phyloP scores from a whole-genome alignment of 164 flowering plant genomes.

The Malania oleifera region DNA sequence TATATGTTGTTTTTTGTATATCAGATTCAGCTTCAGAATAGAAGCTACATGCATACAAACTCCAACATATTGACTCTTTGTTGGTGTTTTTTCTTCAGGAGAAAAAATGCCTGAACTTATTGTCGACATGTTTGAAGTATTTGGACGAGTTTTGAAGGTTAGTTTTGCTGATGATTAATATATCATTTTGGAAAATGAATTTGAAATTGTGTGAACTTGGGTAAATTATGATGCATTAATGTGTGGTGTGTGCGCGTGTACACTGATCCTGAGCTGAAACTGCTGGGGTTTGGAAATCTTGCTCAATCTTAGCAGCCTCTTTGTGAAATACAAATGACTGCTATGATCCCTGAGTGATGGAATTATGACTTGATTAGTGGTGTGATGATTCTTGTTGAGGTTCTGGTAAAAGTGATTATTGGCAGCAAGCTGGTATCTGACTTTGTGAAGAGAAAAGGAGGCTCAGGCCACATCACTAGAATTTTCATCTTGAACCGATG shows the following conservation, averaged over 20 bases:
- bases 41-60: not conserved
- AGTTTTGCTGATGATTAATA: conserved; percentile 9
- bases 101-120: conserved; percentile 34
- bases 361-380: not conserved
- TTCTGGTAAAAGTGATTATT: not conserved
- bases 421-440: not conserved
- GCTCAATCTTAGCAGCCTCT: not conserved
- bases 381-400: not conserved
- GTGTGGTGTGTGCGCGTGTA: no score
- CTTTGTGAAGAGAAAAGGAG: not conserved
- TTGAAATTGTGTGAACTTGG: no score
- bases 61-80: conserved; percentile 6
- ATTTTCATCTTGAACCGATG: not conserved
- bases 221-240: no score
- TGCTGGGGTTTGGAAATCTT: not conserved
- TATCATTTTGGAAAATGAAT: no score
- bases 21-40: not conserved
- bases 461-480: no score
- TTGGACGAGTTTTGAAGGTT: conserved; percentile 71
- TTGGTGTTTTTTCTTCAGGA: conserved; percentile 27
- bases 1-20: not conserved
- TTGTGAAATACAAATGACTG: not conserved
- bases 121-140: conserved; percentile 63
- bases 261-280: not conserved
- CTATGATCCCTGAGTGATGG: not conserved